Evolutionary conservation across 108 stramenopile genomes (phyloP), one percentile per base, ranked within the genome.

Genomic region (Pseudonitzschia multiseries): DNA sequence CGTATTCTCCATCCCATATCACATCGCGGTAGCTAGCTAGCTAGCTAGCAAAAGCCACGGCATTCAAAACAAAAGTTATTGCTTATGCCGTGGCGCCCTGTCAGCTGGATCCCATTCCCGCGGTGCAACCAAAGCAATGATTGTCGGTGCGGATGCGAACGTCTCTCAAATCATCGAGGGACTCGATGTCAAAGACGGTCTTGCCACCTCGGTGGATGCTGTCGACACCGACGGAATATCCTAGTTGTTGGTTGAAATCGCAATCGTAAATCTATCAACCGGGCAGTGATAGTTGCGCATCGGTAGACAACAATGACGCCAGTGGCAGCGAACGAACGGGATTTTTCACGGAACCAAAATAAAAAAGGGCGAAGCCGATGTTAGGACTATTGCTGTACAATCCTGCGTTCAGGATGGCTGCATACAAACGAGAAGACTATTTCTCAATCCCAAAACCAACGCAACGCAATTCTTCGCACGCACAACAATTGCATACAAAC

Each of bases 51-150:
- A 17, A 9, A 56, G 54, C 54, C 54, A 56, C 54, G 54, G 54
- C 54, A 26, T 24, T 5, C 36, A 36, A 36, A 36, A 36, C 2
- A 2, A 36, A 2, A 51, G 50, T n/a, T 51, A 24, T 12, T 33
- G 9, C 17, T 80, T 84, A 87, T n/a, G 86, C 85, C 65, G 87
- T 91, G 77, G 85, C 81, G 14, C 90, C 90, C 74, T 91, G 90
- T 82, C 95, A 92, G 75, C 83, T 86, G 42, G 84, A 89, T 46
- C 96, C 96, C 77, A 86, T 90, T 31, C 98, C 98, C 0, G 97
- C 97, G 8, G 98, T 99, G 71, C 98, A 99, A 5, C 97, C 98
- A 81, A 95, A 99, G 73, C 98, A 99, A 80, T 98, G 97, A 71
- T 97, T 97, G 79, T 97, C 96, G 29, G 89, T 90, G 57, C 84